Conservation (phyloP, 2,329 filamentous ascomycete genomes). For the Orbilia brochopaga region DNA sequence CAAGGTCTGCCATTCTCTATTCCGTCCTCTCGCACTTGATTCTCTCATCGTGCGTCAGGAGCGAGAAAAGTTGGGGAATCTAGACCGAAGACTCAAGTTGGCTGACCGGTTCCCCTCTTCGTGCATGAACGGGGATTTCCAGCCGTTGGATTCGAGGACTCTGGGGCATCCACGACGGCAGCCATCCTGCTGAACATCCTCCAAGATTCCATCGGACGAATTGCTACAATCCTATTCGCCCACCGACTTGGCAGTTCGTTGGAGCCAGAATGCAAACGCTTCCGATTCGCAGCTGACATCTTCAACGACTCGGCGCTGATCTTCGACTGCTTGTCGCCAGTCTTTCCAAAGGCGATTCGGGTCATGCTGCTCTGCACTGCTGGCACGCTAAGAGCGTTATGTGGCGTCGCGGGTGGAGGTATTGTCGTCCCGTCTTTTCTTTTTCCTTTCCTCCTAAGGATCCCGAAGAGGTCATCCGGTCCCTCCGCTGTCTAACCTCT, state of each 20-base stretch:
- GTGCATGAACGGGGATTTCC: conserved; percentile 47
- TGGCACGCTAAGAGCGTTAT: conserved; percentile 71
- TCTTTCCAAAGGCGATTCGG: conserved; percentile 67
- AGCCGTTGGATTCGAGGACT: conserved; percentile 83
- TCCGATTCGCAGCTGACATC: conserved; percentile 82
- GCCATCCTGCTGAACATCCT: conserved; percentile 82
- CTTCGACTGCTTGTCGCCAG: conserved; percentile 81
- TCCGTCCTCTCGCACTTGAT: conserved; percentile 9
- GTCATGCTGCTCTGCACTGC: conserved; percentile 67
- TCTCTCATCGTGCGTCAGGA: conserved; percentile 15
- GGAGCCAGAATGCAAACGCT: conserved; percentile 89
- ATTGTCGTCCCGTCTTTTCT: conserved; percentile 9
- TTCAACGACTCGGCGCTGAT: conserved; percentile 88
- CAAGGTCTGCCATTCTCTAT: conserved; percentile 64
- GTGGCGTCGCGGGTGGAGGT: conserved; percentile 81
- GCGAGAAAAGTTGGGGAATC: conserved; percentile 19
- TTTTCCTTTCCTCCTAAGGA: conserved; percentile 18
- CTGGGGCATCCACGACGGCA: conserved; percentile 76
- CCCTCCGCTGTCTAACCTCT: conserved; percentile 23
- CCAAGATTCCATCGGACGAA: conserved; percentile 78
- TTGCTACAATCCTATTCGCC: conserved; percentile 86
- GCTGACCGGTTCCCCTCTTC: conserved; percentile 19
- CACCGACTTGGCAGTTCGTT: conserved; percentile 80
- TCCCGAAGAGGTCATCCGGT: conserved; percentile 40
- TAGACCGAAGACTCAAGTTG: conserved; percentile 10